Percentiles rank a stretch among this genome's conserved stretches.
These are phyloP conservation scores for Annona cherimola DNA, from an alignment of 164 flowering plant genomes.

Conservation along the genomic window DNA sequence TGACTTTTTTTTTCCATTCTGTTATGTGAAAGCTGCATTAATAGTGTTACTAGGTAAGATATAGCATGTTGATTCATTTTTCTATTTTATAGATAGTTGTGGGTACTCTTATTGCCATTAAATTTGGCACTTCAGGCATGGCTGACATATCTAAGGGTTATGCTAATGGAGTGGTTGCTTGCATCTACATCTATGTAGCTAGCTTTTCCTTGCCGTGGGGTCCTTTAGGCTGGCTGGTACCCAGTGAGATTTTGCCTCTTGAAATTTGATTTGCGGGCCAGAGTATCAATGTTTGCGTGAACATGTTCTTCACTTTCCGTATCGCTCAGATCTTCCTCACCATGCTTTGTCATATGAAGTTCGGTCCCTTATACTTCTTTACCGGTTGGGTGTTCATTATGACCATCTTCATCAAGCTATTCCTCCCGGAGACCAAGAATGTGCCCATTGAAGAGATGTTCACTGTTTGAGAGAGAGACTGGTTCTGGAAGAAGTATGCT, in stretches of 20 bases:
- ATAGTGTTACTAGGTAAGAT: not conserved
- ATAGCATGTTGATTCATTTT: not conserved
- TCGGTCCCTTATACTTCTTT: conserved; percentile 76
- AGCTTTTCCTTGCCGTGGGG: conserved; percentile 7
- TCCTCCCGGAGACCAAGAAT: conserved; percentile 9
- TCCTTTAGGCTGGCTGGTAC: conserved; percentile 36
- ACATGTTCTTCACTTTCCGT: conserved; percentile 70
- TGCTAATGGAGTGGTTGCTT: not conserved
- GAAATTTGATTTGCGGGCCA: conserved; percentile 36
- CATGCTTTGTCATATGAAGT: conserved; percentile 46
- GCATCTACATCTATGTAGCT: conserved; percentile 8
- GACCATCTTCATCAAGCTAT: conserved; percentile 1
- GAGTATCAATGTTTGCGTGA: conserved; percentile 17
- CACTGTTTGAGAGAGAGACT: conserved; percentile 3
- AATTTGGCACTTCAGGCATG: not conserved
- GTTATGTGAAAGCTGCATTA: not conserved
- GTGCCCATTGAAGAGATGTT: conserved; percentile 10
- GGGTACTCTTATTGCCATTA: not conserved
- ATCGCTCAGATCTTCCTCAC: conserved; percentile 3
- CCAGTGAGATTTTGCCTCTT: conserved; percentile 81
- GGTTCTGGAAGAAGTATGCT: conserved; percentile 2
- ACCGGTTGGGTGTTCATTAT: conserved; percentile 16
- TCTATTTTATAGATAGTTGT: not conserved
- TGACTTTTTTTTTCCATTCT: not conserved
- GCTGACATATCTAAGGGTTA: not conserved